Percentiles rank a stretch among this genome's conserved stretches.
Evolutionary conservation across 78 protist species (phyloP).

Genomic region (Emiliania huxleyi): DNA sequence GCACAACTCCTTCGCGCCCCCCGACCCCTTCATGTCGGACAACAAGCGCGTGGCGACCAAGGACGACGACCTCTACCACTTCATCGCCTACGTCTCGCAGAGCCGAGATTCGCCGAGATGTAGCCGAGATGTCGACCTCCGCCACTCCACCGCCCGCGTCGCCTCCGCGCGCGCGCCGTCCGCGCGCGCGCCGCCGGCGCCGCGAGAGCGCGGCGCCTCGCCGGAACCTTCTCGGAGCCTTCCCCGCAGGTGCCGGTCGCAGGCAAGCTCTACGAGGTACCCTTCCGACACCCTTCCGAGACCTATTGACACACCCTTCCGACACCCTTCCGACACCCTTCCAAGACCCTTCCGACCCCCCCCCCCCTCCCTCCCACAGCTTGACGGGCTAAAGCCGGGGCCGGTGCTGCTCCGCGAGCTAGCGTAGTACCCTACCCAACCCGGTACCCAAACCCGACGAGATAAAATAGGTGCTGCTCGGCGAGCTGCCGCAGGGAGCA

Average conservation of each 20-base stretch:
- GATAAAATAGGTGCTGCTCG: no score
- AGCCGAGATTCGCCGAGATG: no score
- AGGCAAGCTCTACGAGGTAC: conserved; percentile 90
- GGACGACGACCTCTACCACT: conserved; percentile 89
- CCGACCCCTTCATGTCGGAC: conserved; percentile 72
- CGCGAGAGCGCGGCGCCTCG: no score
- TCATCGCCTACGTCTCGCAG: conserved; percentile 61
- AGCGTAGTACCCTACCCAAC: no score
- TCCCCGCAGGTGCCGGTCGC: conserved; percentile 83
- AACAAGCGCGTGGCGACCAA: conserved; percentile 31
- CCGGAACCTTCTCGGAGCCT: no score
- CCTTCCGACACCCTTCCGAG: no score
- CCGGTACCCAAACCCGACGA: no score
- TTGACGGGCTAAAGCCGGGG: conserved; percentile 93
- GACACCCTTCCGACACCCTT: no score
- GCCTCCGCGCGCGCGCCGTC: neutral
- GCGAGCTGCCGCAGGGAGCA: neutral
- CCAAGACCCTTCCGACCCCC: no score
- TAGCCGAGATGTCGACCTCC: neutral
- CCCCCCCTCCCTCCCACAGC: no score
- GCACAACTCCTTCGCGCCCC: conserved; percentile 84
- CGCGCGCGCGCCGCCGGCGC: conserved; percentile 63
- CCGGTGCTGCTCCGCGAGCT: conserved; percentile 51
- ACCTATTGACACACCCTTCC: no score
- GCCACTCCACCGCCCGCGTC: neutral